phyloP scores from a whole-genome alignment of 139 green algal species.

The Chlorella sp. region DNA sequence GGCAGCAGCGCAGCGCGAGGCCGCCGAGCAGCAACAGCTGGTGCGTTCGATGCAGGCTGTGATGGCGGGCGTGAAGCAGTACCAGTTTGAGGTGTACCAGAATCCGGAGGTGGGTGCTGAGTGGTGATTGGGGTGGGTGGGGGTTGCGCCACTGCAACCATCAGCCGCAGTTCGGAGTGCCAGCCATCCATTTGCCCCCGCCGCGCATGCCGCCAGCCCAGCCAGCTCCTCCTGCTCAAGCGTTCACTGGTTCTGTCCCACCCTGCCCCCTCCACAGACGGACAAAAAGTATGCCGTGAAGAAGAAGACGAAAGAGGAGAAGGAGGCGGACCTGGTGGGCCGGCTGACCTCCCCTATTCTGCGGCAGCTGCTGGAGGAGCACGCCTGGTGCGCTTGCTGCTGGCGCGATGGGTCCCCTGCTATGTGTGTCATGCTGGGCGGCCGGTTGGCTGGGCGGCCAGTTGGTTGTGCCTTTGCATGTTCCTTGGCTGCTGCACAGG shows the following conservation, averaged over 20 bases:
- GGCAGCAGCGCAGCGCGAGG: too few relatives aligned
- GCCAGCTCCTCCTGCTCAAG: too few relatives aligned
- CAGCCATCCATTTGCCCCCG: too few relatives aligned
- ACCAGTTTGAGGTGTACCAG: conserved; percentile 2
- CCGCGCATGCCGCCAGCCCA: not conserved
- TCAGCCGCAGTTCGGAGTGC: not conserved
- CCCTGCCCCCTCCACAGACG: conserved; percentile 14
- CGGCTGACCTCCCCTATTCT: conserved; percentile 14
- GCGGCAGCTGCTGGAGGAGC: conserved; percentile 35
- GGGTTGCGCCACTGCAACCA: not conserved
- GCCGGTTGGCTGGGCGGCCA: too few relatives aligned
- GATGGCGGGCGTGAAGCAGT: conserved; percentile 18
- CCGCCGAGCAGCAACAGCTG: conserved; percentile 1
- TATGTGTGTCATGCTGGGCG: too few relatives aligned
- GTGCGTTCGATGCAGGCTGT: conserved; percentile 15
- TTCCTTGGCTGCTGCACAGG: too few relatives aligned
- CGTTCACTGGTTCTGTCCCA: not conserved
- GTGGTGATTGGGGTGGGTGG: not conserved
- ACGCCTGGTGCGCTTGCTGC: not conserved
- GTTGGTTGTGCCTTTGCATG: too few relatives aligned
- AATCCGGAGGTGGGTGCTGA: conserved; percentile 10
- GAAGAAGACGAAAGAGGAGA: conserved; percentile 16
- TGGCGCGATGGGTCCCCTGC: too few relatives aligned
- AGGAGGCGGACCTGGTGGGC: conserved; percentile 10
- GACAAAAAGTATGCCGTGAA: conserved; percentile 12